Percentiles rank a stretch among this genome's conserved stretches.
Conservation (phyloP, 2,329 filamentous ascomycete species). For the Sporothrix dimorphospora region DNA sequence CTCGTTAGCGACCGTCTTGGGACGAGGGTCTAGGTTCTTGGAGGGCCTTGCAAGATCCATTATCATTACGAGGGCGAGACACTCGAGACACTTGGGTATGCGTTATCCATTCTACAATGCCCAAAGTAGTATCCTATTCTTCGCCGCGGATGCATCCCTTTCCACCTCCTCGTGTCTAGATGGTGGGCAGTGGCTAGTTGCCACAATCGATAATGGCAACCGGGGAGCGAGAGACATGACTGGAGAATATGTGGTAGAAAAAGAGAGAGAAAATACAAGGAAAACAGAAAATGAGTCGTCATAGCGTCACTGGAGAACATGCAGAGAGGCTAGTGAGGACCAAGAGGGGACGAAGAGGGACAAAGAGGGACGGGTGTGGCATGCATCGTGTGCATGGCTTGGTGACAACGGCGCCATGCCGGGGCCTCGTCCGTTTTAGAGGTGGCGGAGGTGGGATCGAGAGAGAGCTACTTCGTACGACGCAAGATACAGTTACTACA, state of each 20-base stretch:
- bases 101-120: not conserved
- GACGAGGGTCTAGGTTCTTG: not conserved
- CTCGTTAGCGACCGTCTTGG: not conserved
- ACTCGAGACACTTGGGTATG: not conserved
- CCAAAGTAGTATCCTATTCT: not conserved
- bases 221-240: not conserved
- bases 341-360: not conserved
- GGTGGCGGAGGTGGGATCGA: not conserved
- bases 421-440: not conserved
- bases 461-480: too few species aligned
- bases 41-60: not conserved
- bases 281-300: not conserved
- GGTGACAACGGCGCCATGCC: not conserved
- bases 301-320: not conserved
- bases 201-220: conserved; percentile 2
- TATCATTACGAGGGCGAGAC: not conserved
- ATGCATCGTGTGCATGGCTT: not conserved
- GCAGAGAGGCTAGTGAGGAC: not conserved
- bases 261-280: not conserved
- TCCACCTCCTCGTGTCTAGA: not conserved
- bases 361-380: not conserved
- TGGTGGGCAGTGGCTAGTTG: not conserved
- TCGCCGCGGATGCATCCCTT: not conserved
- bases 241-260: not conserved
- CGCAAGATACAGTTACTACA: too few species aligned